Evolutionary conservation across 495 filamentous ascomycete genomes (phyloP), one percentile per base, ranked within the genome.

Genomic region (Podospora bellae-mahoneyi): DNA sequence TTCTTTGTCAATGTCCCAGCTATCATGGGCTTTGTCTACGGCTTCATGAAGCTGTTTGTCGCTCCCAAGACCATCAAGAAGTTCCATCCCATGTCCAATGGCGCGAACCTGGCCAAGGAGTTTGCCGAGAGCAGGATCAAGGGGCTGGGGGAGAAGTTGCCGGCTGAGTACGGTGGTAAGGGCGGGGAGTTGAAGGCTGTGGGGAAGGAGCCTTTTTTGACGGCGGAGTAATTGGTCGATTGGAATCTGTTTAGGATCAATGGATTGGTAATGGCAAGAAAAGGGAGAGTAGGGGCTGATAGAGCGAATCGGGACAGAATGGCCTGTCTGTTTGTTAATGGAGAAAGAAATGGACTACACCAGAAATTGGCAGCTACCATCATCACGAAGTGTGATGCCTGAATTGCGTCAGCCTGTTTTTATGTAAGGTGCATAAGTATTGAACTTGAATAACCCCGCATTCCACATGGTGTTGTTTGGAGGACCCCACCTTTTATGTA

Each of bases 1-100:
- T 95, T 91, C 85, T 97, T 97, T 74, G 89, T 96, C 79, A 97
- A 97, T 68, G 91, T 96, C 6, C 93, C 93, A 0, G 76, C 87
- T 64, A 81, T 96, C 73, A 96, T 96, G 93, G 89, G 90, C 60
- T 96, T 93, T 87, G 84, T 96, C 75, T 97, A 90, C 75, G 78
- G 78, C 32, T 82, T 89, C 64, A 90, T 96, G 82, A 96, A 93
- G 84, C 77, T 92, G 23, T 86, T 97, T 74, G 79, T 95, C 57
- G 87, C 88, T 66, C 82, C 86, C 71, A 92, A 92, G 78, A 96
- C 92, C 3, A 83, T 89, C 71, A 91, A 89, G 83, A 96, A 96
- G 80, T 92, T 96, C 79, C 89, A 90, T 67, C 90, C 91, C 64
- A 86, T 97, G 81, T 85, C 86, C 39, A 91, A 92, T 73, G 92